Percentiles rank a stretch among this genome's conserved stretches.
phyloP scores from a whole-genome alignment of 2,329 filamentous ascomycete genomes.

The Diaporthe vaccinii region DNA sequence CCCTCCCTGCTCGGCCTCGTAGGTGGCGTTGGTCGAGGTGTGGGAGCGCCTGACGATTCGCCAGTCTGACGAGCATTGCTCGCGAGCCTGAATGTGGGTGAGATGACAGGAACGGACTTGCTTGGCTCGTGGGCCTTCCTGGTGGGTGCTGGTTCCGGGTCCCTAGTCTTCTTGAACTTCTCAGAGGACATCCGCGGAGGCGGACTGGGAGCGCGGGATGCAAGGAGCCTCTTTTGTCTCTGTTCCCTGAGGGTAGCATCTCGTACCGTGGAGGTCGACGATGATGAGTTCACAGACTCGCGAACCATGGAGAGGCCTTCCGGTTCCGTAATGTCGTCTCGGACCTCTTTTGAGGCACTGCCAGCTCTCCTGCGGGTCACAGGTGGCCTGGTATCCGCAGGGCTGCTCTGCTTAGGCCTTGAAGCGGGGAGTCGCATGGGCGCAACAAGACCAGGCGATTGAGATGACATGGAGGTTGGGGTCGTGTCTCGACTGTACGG shows the following conservation, averaged over 20 bases:
- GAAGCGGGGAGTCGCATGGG: slow-evolving; percentile 60
- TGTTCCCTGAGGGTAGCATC: slow-evolving; percentile 62
- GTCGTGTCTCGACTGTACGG: slow-evolving; percentile 83
- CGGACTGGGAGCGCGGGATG: slow-evolving; percentile 70
- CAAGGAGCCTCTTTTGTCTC: slow-evolving; percentile 59
- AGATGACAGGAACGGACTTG: slow-evolving; percentile 44
- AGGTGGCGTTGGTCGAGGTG: slow-evolving; percentile 61
- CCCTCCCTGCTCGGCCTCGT: slow-evolving; percentile 77
- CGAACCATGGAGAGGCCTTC: slow-evolving; percentile 75
- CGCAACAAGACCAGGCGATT: slow-evolving; percentile 74
- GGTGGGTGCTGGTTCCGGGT: slow-evolving; percentile 55
- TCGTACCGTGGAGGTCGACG: slow-evolving; percentile 77
- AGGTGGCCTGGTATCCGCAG: slow-evolving; percentile 69
- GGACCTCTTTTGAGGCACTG: slow-evolving; percentile 66
- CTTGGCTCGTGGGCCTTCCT: slow-evolving; percentile 52
- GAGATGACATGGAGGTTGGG: slow-evolving; percentile 82
- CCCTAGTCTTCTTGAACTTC: slow-evolving; percentile 59
- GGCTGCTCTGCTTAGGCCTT: slow-evolving; percentile 68
- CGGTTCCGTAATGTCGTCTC: slow-evolving; percentile 60
- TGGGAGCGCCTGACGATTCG: slow-evolving; percentile 45
- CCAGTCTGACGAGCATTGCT: slow-evolving; percentile 46
- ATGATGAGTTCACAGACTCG: slow-evolving; percentile 80
- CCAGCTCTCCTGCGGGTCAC: slow-evolving; percentile 70
- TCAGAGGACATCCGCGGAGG: slow-evolving; percentile 74
- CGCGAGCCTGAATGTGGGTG: slow-evolving; percentile 44